These are phyloP conservation scores for Tricharina praecox DNA, from an alignment of 495 filamentous ascomycete species.

Conservation along the genomic window DNA sequence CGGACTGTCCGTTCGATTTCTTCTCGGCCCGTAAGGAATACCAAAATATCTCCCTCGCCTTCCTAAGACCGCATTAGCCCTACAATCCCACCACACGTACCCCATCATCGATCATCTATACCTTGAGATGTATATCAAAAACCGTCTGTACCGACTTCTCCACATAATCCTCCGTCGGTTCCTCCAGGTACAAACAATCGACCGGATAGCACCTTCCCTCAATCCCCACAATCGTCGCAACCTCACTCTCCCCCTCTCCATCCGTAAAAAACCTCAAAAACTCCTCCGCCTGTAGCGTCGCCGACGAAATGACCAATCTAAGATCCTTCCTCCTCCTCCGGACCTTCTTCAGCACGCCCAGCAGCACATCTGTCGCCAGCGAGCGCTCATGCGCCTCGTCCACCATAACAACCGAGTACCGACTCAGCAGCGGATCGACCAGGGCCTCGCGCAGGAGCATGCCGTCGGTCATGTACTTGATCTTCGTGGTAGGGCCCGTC, in stretches of 20 bases:
- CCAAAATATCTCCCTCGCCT: slow-evolving; percentile 66
- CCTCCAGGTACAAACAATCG: slow-evolving; percentile 68
- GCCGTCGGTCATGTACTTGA: slow-evolving; percentile 96
- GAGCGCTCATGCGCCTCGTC: slow-evolving; percentile 96
- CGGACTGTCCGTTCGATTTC: slow-evolving; percentile 77
- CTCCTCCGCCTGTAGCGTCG: slow-evolving; percentile 79
- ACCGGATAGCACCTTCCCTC: slow-evolving; percentile 88
- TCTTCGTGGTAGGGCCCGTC: slow-evolving; percentile 70
- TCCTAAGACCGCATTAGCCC: slow-evolving; percentile 17
- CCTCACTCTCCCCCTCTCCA: slow-evolving; percentile 25
- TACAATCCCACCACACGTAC: slow-evolving; percentile 11
- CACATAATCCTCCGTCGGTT: slow-evolving; percentile 72
- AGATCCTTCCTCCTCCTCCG: slow-evolving; percentile 63
- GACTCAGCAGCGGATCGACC: slow-evolving; percentile 76
- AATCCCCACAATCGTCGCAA: slow-evolving; percentile 67
- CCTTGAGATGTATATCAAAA: slow-evolving; percentile 82
- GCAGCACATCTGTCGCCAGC: slow-evolving; percentile 80
- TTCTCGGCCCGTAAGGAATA: slow-evolving; percentile 85
- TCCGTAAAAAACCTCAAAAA: slow-evolving; percentile 66
- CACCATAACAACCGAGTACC: slow-evolving; percentile 96
- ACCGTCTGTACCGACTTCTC: slow-evolving; percentile 75
- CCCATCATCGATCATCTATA: slow-evolving; percentile 25
- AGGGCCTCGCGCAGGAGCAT: slow-evolving; percentile 85
- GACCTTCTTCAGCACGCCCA: slow-evolving; percentile 93
- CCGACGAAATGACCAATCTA: slow-evolving; percentile 81